Base-by-base conservation (phyloP, 2,329 filamentous ascomycete species). In the Phaeosphaeria sp. region DNA sequence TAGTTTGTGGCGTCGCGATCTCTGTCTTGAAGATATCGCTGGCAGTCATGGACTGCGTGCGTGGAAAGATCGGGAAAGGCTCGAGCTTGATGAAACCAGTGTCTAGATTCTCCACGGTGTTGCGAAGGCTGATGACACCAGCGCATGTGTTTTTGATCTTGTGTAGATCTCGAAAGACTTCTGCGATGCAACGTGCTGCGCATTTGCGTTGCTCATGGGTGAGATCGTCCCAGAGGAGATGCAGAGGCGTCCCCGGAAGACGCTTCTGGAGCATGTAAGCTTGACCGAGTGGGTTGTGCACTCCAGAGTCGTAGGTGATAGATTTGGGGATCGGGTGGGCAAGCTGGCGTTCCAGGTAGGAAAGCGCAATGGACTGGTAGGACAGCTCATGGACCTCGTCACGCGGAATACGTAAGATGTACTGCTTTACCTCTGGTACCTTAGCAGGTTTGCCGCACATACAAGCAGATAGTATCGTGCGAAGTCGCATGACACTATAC, bases 231-330 rank as follows among this genome's bases (percentile, higher is more conserved):
- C 56, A 58, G 13, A 61, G 8, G 1, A 39, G 3, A 13, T 17
- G 8, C 1, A 64, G 52, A 17, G 39, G 25, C 1, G 51, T 30
- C 13, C 66, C 63, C 7, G 51, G 51, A 3, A 67, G 50, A n/a
- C 64, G 57, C 20, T 56, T 36, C 25, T 63, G 63, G 27, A 65
- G 39, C 53, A 63, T 60, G 21, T 60, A 67, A 0, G 48, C 47
- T 20, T 40, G 36, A 6, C 44, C 56, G 2, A 64, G 36, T 2
- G 42, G 42, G 36, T 58, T 64, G 39, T 51, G 25, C 20, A 8
- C 24, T 20, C 40, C 15, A 3, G 43, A 27, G 6, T 53, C 25
- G 25, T 43, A 52, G 18, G 25, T 6, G 17, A 52, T 13, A 9
- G 24, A 40, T 15, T 36, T 3, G 1, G 50, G 50, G n/a, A 36